Conservation (phyloP, 768 basidiomycete species). For the Leccinum variicolor region DNA sequence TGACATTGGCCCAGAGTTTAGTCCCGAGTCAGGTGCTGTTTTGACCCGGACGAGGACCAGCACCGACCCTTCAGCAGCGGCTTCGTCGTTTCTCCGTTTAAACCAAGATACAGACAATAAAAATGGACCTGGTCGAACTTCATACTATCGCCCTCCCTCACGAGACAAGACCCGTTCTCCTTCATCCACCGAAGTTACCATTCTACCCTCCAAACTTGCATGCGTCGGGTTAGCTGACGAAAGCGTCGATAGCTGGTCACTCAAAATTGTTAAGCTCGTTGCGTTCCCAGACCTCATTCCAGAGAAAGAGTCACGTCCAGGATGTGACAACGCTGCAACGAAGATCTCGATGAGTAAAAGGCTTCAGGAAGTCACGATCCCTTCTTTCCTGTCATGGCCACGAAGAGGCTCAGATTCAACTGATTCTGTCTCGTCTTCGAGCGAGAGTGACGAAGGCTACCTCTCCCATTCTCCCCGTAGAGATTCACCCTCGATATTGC, state of each 20-base stretch:
- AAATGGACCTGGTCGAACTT: background rate
- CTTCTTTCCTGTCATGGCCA: conserved; percentile 21
- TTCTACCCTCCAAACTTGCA: conserved; percentile 68
- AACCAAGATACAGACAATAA: conserved; percentile 5
- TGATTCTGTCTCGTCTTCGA: conserved; percentile 25
- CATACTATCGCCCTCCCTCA: conserved; percentile 14
- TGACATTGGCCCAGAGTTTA: conserved; percentile 29
- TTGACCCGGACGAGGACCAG: conserved; percentile 47
- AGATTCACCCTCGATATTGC: conserved; percentile 34
- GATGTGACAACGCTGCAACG: background rate
- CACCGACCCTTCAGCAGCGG: conserved; percentile 31
- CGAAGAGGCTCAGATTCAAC: conserved; percentile 23
- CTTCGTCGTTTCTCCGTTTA: conserved; percentile 6
- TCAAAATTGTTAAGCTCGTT: conserved; percentile 75
- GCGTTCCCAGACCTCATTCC: conserved; percentile 72
- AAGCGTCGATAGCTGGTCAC: conserved; percentile 64
- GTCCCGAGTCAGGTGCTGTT: conserved; percentile 39
- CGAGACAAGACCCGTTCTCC: conserved; percentile 51
- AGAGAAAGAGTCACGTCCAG: conserved; percentile 11
- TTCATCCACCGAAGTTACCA: conserved; percentile 52
- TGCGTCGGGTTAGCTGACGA: conserved; percentile 75
- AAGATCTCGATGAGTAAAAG: conserved; percentile 8
- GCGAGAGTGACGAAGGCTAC: conserved; percentile 49
- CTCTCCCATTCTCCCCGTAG: conserved; percentile 55
- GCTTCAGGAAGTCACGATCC: conserved; percentile 12